Evolutionary conservation across 805 yeast genomes (phyloP).

Genomic region (Monosporozyma unispora): DNA sequence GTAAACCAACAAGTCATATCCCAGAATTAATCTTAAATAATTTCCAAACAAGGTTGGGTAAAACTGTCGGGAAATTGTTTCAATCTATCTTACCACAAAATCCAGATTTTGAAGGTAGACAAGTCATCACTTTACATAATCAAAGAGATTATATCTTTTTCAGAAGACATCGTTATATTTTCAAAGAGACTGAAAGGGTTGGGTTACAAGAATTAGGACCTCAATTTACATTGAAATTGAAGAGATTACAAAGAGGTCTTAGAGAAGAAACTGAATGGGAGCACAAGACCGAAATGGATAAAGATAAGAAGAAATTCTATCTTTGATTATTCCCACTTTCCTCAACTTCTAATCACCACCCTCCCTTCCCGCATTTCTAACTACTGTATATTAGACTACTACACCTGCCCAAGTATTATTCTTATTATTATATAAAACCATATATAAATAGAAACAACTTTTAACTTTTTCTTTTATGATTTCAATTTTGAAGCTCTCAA

Average conservation of each 20-base stretch:
- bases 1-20: conserved; percentile 78
- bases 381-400: background rate
- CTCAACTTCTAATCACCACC: background rate
- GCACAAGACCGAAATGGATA: conserved; percentile 92
- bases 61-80: conserved; percentile 85
- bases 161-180: conserved; percentile 88
- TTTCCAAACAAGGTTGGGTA: conserved; percentile 86
- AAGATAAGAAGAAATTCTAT: conserved; percentile 87
- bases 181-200: conserved; percentile 81
- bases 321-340: conserved; percentile 33
- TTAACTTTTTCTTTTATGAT: background rate
- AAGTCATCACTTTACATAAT: conserved; percentile 90
- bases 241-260: conserved; percentile 86
- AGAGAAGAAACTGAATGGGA: conserved; percentile 94
- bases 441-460: background rate
- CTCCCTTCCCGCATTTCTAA: background rate
- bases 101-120: conserved; percentile 93
- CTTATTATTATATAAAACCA: background rate
- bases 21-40: conserved; percentile 91
- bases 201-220: conserved; percentile 97
- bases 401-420: background rate
- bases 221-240: conserved; percentile 80
- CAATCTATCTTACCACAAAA: conserved; percentile 86
- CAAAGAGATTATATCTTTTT: conserved; percentile 94
- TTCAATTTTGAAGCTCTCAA: background rate